Base-by-base conservation (phyloP, 2,329 filamentous ascomycete genomes). In the Zalaria sp. region DNA sequence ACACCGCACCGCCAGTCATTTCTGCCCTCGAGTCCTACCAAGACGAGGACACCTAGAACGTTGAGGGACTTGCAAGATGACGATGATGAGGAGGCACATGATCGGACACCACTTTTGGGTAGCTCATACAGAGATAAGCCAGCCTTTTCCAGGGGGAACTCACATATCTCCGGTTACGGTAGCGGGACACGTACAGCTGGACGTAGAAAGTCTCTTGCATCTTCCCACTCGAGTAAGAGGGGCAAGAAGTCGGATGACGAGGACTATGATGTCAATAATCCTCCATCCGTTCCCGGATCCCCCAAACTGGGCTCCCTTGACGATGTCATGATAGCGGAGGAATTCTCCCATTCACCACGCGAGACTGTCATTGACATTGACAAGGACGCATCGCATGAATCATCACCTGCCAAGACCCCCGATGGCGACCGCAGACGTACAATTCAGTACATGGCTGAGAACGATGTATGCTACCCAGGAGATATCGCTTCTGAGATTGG, bases 391-490 rank as follows among this genome's bases (percentile, higher is more conserved):
- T 44, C 50, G 25, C 46, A 49, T 27, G 47, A 52, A 27, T 58
- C 63, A 3, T 63, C 66, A 3, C 51, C 55, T 1, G 51, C 55
- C 41, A 68, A 60, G 27, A 61, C 58, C 57, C 45, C 51, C 58
- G 57, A 46, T 63, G 51, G 47, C 67, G 60, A 55, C n/a, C 60
- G 70, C 38, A 71, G 80, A 32, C 70, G 72, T 43, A 79, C 74
- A 4, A 71, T 78, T 49, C 69, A 72, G 8, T 59, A 81, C 8
- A 71, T 79, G 7, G 83, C 79, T 0, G 78, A 91, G 53, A 83
- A 83, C 49, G 91, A 96, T 62, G 88, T 96, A 1, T 95, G 91
- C 64, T 95, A 94, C 53, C 89, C 88, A 0, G 77, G 79, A 4
- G 80, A 83, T 42, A 51, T 48, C 6, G 78, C 71, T 4, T 91